Conservation (phyloP, 2,329 filamentous ascomycete genomes). For the Rachicladosporium sp. region DNA sequence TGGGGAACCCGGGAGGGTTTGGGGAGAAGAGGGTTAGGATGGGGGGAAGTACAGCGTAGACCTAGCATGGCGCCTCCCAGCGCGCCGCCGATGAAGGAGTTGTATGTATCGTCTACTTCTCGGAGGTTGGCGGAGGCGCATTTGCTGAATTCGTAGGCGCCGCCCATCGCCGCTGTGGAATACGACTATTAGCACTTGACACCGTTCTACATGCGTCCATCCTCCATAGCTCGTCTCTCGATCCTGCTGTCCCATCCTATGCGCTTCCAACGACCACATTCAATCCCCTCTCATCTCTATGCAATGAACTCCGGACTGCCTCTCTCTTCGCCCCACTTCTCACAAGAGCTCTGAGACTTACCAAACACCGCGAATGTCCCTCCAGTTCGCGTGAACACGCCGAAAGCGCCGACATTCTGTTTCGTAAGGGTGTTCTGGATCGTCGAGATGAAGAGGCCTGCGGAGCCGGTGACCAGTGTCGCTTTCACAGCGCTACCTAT, state of each 20-base stretch:
- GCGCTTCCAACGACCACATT: no score
- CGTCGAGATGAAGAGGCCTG: constrained; percentile 61
- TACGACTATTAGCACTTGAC: no score
- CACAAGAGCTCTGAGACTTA: constrained; percentile 25
- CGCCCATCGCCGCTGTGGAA: constrained; percentile 65
- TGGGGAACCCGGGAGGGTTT: neutral
- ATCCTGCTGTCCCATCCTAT: no score
- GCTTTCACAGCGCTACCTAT: constrained; percentile 54
- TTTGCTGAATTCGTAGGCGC: constrained; percentile 65
- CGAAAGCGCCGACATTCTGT: constrained; percentile 68
- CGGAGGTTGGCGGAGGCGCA: constrained; percentile 72
- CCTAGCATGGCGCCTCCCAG: constrained; percentile 61
- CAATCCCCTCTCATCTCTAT: no score
- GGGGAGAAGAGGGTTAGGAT: neutral
- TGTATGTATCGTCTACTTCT: constrained; percentile 68
- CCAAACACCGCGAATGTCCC: constrained; percentile 57
- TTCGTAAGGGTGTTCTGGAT: constrained; percentile 79
- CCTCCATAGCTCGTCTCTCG: no score
- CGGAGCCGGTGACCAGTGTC: constrained; percentile 50
- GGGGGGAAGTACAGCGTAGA: constrained; percentile 49
- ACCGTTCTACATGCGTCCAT: no score
- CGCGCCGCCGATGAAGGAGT: constrained; percentile 64
- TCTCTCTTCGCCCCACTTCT: neutral
- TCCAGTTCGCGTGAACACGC: constrained; percentile 68
- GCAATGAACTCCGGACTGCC: neutral